Evolutionary conservation across 2,329 filamentous ascomycete species (phyloP).

Genomic region (Blastomyces gilchristii): DNA sequence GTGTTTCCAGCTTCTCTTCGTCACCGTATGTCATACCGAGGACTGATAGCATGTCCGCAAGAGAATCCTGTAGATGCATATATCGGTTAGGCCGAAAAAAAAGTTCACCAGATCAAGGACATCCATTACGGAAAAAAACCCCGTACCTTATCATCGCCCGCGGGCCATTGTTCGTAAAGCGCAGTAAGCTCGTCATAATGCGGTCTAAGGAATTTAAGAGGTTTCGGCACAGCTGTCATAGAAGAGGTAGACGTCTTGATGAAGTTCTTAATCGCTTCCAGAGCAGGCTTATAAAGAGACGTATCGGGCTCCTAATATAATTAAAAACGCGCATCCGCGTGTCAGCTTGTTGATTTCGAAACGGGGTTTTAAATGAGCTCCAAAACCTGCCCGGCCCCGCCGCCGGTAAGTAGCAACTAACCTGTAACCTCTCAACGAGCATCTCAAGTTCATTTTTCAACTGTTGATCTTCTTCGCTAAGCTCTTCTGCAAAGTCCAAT

Average conservation of each 20-base stretch:
- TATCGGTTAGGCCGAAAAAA: not conserved
- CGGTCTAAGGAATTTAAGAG: constrained; percentile 91
- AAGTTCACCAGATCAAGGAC: not conserved
- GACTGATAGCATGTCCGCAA: constrained; percentile 93
- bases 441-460: constrained; percentile 96
- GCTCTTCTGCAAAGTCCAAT: constrained; percentile 57
- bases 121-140: not conserved
- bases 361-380: not conserved
- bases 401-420: constrained; percentile 33
- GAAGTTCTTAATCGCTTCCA: constrained; percentile 94
- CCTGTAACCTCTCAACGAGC: constrained; percentile 89
- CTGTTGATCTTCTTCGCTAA: constrained; percentile 96
- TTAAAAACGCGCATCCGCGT: not conserved
- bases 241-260: constrained; percentile 99
- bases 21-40: constrained; percentile 98
- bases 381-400: not conserved
- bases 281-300: constrained; percentile 77
- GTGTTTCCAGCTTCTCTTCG: constrained; percentile 86
- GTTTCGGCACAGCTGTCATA: constrained; percentile 98
- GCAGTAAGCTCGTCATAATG: constrained; percentile 86
- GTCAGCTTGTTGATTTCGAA: not conserved
- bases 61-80: constrained; percentile 44
- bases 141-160: constrained; percentile 69
- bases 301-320: constrained; percentile 66
- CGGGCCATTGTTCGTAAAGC: constrained; percentile 81